phyloP scores from a whole-genome alignment of 1,284 basidiomycete species.

The Fomitiporia mediterranea region DNA sequence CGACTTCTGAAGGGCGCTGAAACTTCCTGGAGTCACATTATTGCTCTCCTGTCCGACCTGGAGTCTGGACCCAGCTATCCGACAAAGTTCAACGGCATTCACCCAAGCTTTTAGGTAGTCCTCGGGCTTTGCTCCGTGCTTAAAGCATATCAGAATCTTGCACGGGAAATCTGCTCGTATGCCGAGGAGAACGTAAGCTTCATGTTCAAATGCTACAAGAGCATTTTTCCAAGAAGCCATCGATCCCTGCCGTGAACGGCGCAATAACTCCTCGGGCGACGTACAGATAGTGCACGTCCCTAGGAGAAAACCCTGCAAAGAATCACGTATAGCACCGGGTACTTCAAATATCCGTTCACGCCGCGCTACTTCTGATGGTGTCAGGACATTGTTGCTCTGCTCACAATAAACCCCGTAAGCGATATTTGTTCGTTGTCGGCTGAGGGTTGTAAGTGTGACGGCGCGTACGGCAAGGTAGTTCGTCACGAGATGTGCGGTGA shows the following conservation, averaged over 20 bases:
- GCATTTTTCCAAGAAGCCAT: constrained; percentile 21
- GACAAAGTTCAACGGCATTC: constrained; percentile 35
- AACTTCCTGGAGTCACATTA: neutral
- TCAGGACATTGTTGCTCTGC: neutral
- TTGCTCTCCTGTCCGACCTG: neutral
- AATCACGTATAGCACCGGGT: constrained; percentile 19
- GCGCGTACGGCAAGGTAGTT: constrained; percentile 59
- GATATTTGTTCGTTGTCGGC: constrained; percentile 51
- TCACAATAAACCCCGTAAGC: constrained; percentile 43
- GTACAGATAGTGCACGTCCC: constrained; percentile 11
- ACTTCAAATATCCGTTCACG: constrained; percentile 18
- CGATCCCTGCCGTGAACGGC: neutral
- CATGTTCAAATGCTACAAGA: constrained; percentile 33
- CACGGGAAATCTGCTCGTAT: constrained; percentile 21
- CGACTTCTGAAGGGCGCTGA: neutral
- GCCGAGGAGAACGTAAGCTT: constrained; percentile 47
- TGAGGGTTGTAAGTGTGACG: constrained; percentile 51
- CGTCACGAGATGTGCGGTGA: constrained; percentile 49
- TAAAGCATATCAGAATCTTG: constrained; percentile 41
- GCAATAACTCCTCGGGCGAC: constrained; percentile 11
- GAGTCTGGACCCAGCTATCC: constrained; percentile 9
- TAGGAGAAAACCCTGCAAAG: neutral
- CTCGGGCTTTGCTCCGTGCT: constrained; percentile 38
- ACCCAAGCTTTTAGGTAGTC: constrained; percentile 58
- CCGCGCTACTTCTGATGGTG: constrained; percentile 19